Evolutionary conservation across 2,329 filamentous ascomycete genomes (phyloP), one percentile per base, ranked within the genome.

Genomic region (Fusarium sp.): DNA sequence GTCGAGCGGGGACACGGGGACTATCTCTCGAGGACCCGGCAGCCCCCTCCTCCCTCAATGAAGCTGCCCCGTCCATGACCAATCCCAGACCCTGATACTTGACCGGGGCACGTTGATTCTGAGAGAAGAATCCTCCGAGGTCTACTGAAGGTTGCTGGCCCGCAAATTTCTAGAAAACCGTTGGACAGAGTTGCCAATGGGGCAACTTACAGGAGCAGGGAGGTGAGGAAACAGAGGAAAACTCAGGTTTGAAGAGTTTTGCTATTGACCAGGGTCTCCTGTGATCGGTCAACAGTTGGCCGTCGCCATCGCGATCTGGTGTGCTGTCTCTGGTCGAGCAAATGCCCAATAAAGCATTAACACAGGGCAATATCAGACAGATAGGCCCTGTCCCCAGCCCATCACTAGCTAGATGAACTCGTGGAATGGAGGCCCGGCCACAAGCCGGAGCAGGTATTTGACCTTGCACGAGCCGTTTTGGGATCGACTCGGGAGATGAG

Each of bases 101-200:
- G 69, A 73, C 73, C 68, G 59, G 73, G 73, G 69, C 31, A 67
- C 54, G 54, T 59, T 66, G 61, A 66, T 73, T 76, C 65, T 74
- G 74, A 71, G 67, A 70, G 67, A 72, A 77, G 69, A 78, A 77
- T 76, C 62, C 73, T 76, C 76, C 75, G 73, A 78, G 61, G 66
- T 65, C 65, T 69, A 73, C 56, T 68, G 60, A 63, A 70, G 63
- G 66, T 59, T 70, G 66, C 57, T 66, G 73, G 67, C 71, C 72
- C 70, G 71, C 69, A 72, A 71, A 72, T 76, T 78, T 78, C 77
- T 77, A 78, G 77, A 78, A 78, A 66, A 56, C 66, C 66, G 61
- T 75, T 75, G 71, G 73, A 66, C 59, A 72, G 63, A 62, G 43
- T 43, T 44, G 58, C 63, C 49, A 64, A 73, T 75, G 65, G 59